Evolutionary conservation across 129 eudicot species (phyloP).

Genomic region (Tanacetum coccineum): DNA sequence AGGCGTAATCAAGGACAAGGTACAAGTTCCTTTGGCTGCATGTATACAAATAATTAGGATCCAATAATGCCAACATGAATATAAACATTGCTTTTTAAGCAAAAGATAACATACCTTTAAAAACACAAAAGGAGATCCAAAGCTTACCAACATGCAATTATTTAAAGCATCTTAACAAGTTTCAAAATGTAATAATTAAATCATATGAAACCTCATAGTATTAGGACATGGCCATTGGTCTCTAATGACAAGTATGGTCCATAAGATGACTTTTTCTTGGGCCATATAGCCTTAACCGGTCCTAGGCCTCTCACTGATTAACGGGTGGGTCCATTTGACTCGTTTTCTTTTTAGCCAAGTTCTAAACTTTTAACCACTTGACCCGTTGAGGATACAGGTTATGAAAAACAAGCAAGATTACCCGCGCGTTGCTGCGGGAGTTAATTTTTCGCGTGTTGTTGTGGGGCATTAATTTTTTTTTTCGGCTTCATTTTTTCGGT

Average conservation of each 20-base stretch:
- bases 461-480: too few species aligned
- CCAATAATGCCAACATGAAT: constrained; percentile 31
- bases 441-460: too few species aligned
- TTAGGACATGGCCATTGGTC: background rate
- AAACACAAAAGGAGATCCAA: constrained; percentile 18
- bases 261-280: background rate
- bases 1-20: constrained; percentile 32
- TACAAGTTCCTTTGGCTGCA: constrained; percentile 28
- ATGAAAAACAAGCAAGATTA: too few species aligned
- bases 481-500: too few species aligned
- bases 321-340: too few species aligned
- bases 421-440: too few species aligned
- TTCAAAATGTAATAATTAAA: constrained; percentile 7
- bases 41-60: constrained; percentile 15
- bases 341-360: too few species aligned
- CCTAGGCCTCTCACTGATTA: background rate
- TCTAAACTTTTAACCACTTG: too few species aligned
- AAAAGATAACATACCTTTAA: constrained; percentile 18
- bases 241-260: background rate
- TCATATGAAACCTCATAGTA: background rate
- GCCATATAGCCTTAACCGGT: background rate
- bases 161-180: constrained; percentile 6
- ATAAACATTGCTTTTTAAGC: constrained; percentile 35
- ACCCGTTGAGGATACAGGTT: too few species aligned
- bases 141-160: constrained; percentile 20